Evolutionary conservation across 495 filamentous ascomycete species (phyloP).

Genomic region (Penicillium arizonense): DNA sequence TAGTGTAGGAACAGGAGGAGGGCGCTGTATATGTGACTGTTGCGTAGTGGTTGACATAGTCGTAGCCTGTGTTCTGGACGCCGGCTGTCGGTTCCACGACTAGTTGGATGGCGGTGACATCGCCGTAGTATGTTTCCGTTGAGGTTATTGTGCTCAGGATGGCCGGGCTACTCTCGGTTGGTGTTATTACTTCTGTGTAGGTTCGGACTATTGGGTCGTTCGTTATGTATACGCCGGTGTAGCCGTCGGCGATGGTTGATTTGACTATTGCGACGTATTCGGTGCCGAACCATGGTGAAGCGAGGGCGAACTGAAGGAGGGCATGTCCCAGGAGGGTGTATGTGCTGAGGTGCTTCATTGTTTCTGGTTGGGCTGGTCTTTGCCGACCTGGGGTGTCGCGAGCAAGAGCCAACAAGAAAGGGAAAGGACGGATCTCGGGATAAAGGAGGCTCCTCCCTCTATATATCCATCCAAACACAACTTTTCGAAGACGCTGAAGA

Average conservation of each 20-base stretch:
- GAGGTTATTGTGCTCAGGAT: conserved; percentile 7
- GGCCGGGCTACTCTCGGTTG: conserved; percentile 6
- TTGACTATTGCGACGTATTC: conserved; percentile 11
- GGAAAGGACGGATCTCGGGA: too few species aligned
- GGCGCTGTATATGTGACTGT: conserved; percentile 29
- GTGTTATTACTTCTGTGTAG: conserved; percentile 1
- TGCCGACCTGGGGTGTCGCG: too few species aligned
- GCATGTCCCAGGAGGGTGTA: not conserved
- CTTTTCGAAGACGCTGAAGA: not conserved
- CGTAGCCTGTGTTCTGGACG: conserved; percentile 11
- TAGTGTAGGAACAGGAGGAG: conserved; percentile 20
- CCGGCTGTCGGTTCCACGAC: conserved; percentile 13
- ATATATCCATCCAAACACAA: not conserved
- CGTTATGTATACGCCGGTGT: conserved; percentile 10
- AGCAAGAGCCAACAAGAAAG: too few species aligned
- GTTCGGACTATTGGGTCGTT: conserved; percentile 4
- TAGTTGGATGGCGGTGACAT: conserved; percentile 13
- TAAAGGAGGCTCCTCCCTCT: not conserved
- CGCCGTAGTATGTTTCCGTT: conserved; percentile 1
- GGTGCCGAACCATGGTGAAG: conserved; percentile 16
- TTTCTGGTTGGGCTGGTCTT: not conserved
- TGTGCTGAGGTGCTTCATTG: conserved; percentile 4
- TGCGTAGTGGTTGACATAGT: conserved; percentile 19
- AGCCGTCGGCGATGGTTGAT: conserved; percentile 3
- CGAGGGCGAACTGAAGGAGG: not conserved